Percentiles rank a stretch among this genome's conserved stretches.
phyloP scores from a whole-genome alignment of 331 rosid genomes.

The Pyrus hybrid region DNA sequence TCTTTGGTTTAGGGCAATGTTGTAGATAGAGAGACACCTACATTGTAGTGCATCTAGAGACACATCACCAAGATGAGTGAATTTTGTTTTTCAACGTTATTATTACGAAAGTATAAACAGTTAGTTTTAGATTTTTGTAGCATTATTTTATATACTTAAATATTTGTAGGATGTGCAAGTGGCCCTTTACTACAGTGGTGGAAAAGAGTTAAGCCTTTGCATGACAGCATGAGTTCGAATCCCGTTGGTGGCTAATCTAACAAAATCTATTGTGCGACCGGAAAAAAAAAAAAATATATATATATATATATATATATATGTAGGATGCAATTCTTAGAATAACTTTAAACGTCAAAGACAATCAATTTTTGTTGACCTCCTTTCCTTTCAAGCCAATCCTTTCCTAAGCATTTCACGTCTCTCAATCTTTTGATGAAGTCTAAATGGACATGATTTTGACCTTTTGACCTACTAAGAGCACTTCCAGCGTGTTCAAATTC shows the following conservation, averaged over 20 bases:
- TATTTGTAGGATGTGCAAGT: too few species aligned
- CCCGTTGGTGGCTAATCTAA: too few species aligned
- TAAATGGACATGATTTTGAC: constrained; percentile 1
- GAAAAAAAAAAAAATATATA: too few species aligned
- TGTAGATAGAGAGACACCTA: not conserved
- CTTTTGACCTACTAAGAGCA: too few species aligned
- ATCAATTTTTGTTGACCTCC: constrained; percentile 27
- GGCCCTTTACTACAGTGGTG: too few species aligned
- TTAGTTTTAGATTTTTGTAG: not conserved
- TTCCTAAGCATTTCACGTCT: not conserved
- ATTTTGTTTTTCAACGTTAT: not conserved
- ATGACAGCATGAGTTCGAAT: too few species aligned
- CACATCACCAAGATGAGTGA: not conserved
- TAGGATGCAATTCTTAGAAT: too few species aligned
- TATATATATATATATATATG: too few species aligned
- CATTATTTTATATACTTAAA: too few species aligned
- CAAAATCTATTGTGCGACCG: too few species aligned
- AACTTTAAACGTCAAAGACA: constrained; percentile 40
- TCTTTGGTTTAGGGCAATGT: not conserved
- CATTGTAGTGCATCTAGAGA: not conserved
- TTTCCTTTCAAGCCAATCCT: constrained; percentile 33
- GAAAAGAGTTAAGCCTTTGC: too few species aligned
- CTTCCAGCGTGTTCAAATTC: too few species aligned
- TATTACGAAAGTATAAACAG: not conserved
- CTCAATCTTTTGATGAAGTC: not conserved